Evolutionary conservation across 805 yeast genomes (phyloP).

Genomic region (Candida oleophila): DNA sequence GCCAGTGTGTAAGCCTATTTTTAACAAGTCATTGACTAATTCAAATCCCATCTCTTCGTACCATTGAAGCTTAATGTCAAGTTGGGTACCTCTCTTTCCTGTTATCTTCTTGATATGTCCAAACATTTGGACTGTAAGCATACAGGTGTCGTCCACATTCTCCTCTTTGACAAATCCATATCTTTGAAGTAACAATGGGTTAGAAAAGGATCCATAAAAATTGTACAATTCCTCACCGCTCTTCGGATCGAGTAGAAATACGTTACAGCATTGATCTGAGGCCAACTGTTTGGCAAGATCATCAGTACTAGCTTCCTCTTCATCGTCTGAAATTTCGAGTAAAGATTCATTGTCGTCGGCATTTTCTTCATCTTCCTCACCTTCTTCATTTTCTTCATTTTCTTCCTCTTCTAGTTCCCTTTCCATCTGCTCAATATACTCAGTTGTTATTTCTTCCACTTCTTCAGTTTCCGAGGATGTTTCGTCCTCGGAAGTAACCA

Average conservation of each 20-base stretch:
- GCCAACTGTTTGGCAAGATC: constrained; percentile 29
- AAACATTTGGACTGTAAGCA: constrained; percentile 53
- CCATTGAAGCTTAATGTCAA: constrained; percentile 45
- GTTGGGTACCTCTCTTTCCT: constrained; percentile 22
- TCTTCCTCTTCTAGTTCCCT: constrained; percentile 11
- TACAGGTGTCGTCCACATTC: constrained; percentile 51
- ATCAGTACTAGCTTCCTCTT: constrained; percentile 19
- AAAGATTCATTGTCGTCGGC: constrained; percentile 11
- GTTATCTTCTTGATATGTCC: constrained; percentile 24
- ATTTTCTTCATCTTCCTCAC: constrained; percentile 13
- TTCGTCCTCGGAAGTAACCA: constrained; percentile 1
- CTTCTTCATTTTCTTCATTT: constrained; percentile 10
- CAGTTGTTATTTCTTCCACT: constrained; percentile 19
- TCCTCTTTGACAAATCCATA: constrained; percentile 71
- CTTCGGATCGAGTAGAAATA: constrained; percentile 47
- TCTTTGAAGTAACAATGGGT: constrained; percentile 63
- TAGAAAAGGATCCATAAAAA: constrained; percentile 72
- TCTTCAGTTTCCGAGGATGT: not conserved
- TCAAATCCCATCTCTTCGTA: constrained; percentile 47
- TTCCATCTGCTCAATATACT: constrained; percentile 27
- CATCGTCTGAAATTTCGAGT: constrained; percentile 5
- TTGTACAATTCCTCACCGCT: constrained; percentile 64
- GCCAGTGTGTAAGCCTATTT: constrained; percentile 7
- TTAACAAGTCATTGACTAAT: constrained; percentile 26
- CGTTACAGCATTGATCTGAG: constrained; percentile 65